Percentiles rank a stretch among this genome's conserved stretches.
These are phyloP conservation scores for Circinella minor DNA, from an alignment of 371 early-diverging fungal species.

Conservation along the genomic window DNA sequence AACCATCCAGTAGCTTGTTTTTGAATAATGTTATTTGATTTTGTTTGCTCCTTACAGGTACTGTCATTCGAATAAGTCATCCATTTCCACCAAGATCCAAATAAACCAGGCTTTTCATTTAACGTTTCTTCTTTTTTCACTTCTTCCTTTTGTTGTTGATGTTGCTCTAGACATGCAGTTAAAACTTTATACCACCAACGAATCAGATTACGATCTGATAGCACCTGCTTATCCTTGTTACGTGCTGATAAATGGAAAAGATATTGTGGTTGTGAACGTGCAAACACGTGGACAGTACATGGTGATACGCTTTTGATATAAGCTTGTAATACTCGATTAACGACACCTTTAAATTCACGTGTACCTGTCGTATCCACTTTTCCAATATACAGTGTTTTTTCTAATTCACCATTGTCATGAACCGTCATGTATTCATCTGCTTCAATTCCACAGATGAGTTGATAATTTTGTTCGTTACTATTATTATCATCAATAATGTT, in stretches of 20 bases:
- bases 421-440: not conserved
- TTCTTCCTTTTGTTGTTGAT: not conserved
- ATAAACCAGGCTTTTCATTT: not conserved
- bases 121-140: not conserved
- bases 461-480: not conserved
- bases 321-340: constrained; percentile 42
- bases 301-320: constrained; percentile 50
- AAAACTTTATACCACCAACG: constrained; percentile 88
- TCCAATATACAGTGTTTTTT: constrained; percentile 52
- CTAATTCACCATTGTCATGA: not conserved
- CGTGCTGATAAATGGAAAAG: constrained; percentile 76
- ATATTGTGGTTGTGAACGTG: constrained; percentile 86
- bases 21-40: not conserved
- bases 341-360: constrained; percentile 21
- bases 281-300: constrained; percentile 69
- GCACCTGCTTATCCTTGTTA: constrained; percentile 60
- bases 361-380: constrained; percentile 69
- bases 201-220: constrained; percentile 70
- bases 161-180: constrained; percentile 52
- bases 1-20: constrained; percentile 46
- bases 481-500: not conserved
- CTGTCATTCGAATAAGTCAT: not conserved
- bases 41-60: not conserved
- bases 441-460: not conserved
- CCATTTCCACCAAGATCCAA: not conserved